Percentiles rank a stretch among this genome's conserved stretches.
phyloP scores from a whole-genome alignment of 257 asterid species.

The Cordia subcordata region DNA sequence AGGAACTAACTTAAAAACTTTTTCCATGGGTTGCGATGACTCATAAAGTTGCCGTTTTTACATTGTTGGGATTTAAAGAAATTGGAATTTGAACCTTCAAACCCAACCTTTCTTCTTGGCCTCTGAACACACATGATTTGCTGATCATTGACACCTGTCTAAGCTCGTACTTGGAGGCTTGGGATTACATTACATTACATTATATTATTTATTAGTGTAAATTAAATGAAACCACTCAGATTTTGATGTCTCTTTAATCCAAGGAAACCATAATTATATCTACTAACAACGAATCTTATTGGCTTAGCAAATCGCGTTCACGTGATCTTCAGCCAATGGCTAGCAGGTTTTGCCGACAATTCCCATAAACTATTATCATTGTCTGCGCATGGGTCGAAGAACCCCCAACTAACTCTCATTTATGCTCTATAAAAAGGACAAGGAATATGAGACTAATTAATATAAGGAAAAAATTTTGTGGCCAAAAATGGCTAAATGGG shows the following conservation, averaged over 20 bases:
- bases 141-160: conserved; percentile 50
- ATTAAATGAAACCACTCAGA: conserved; percentile 1
- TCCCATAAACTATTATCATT: conserved; percentile 7
- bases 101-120: conserved; percentile 16
- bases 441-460: too few species aligned
- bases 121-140: conserved; percentile 24
- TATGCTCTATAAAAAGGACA: too few species aligned
- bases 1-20: neutral
- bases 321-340: conserved; percentile 6
- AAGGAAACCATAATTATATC: conserved; percentile 15
- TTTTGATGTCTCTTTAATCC: conserved; percentile 9
- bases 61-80: conserved; percentile 9
- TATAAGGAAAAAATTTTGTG: too few species aligned
- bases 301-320: conserved; percentile 23
- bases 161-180: conserved; percentile 5
- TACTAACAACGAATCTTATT: conserved; percentile 21
- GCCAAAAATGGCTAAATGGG: too few species aligned
- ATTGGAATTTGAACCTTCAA: conserved; percentile 18
- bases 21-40: conserved; percentile 5
- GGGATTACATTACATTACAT: neutral
- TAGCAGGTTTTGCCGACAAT: conserved; percentile 13
- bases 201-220: too few species aligned
- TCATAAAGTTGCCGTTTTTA: conserved; percentile 2
- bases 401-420: neutral
- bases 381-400: conserved; percentile 2